Base-by-base conservation (phyloP, 306 rosid genomes). In the Dalbergia cultrata region DNA sequence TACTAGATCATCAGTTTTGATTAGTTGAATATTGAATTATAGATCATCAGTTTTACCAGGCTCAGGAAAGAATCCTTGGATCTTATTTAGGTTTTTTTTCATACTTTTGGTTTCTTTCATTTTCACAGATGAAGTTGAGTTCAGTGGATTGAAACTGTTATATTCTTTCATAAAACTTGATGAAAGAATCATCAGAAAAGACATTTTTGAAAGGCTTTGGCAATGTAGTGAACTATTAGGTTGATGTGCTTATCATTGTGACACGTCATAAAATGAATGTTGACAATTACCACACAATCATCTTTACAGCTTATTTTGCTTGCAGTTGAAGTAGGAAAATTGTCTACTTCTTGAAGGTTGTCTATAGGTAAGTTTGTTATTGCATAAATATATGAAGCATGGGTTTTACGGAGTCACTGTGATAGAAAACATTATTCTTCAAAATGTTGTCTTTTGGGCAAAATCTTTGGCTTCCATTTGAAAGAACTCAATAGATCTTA, bases 1-100 rank as follows among this genome's bases (percentile, higher is more conserved):
- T 31, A 13, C 59, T 70, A 35, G 66, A 79, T 79, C 64, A 74
- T 75, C 71, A 41, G 14, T 69, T 50, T 54, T 68, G 26, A 45
- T 56, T 56, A 2, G 44, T 74, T 74, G 11, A 67, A 68, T 58
- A 77, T 73, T 84, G 37, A 34, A 67, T 47, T 18, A 16, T 9
- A 16, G 43, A 67, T 66, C 3, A 26, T 26, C 31, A 26, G 31
- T 26, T 78, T 78, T 47, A 19, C 37, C 59, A 43, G 13, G 72
- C 69, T 49, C 7, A 4, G 2, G 75, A 83, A 44, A 65, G 26
- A 82, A 56, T 41, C 63, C 53, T 58, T 70, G 71, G 82, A 71
- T 71, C 78, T 49, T 71, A 13, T 72, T 62, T 64, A 62, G 78
- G 44, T 37, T 47, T 78, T 5, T 43, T 72, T 19, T n/a, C n/a